Evolutionary conservation across 2,329 filamentous ascomycete genomes (phyloP).

Genomic region (Colletotrichum falcatum): DNA sequence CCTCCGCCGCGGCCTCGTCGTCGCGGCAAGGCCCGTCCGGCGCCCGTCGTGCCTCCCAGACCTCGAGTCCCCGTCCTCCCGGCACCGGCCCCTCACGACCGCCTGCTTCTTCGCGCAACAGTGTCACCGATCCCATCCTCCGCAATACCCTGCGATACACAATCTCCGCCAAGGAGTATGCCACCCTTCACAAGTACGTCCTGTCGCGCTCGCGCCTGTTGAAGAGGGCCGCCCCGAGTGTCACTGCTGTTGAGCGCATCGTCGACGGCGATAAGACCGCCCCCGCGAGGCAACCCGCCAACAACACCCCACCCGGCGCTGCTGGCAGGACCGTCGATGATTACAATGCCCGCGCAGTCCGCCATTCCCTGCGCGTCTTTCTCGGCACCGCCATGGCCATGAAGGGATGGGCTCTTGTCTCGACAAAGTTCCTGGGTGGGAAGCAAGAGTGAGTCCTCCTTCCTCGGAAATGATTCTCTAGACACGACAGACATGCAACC

Average conservation of each 20-base stretch:
- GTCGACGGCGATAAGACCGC: conserved; percentile 47
- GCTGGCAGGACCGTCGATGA: conserved; percentile 62
- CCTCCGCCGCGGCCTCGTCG: conserved; percentile 39
- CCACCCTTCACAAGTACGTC: conserved; percentile 84
- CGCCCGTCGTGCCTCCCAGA: conserved; percentile 13
- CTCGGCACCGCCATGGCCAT: conserved; percentile 71
- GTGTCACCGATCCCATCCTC: conserved; percentile 73
- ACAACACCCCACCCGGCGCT: conserved; percentile 42
- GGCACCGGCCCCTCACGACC: conserved; percentile 26
- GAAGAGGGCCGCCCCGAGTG: conserved; percentile 65
- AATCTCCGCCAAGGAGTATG: conserved; percentile 87
- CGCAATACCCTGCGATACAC: conserved; percentile 90
- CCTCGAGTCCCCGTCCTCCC: conserved; percentile 32
- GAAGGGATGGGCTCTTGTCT: conserved; percentile 68
- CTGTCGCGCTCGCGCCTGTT: conserved; percentile 76
- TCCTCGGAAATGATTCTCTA: background rate
- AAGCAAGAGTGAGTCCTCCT: conserved; percentile 57
- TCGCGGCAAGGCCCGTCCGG: conserved; percentile 35
- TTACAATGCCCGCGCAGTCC: conserved; percentile 76
- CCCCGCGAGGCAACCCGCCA: conserved; percentile 35
- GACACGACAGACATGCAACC: background rate
- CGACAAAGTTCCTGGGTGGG: conserved; percentile 62
- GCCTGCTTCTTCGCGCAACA: conserved; percentile 33
- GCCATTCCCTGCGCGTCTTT: conserved; percentile 79
- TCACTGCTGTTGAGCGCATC: conserved; percentile 67